These are phyloP conservation scores for Dovyalis caffra DNA, from an alignment of 345 rosid species.

Conservation along the genomic window DNA sequence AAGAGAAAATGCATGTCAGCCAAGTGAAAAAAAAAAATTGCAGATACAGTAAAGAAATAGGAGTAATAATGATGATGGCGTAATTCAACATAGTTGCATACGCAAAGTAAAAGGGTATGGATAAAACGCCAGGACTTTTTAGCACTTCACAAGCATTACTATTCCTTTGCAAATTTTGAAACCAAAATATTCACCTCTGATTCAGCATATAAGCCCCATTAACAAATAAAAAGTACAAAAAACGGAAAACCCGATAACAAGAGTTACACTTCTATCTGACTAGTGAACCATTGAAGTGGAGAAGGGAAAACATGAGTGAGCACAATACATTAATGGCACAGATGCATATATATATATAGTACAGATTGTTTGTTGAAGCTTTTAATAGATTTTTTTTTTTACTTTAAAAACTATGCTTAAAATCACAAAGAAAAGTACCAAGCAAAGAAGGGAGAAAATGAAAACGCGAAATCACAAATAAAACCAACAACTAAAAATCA, in stretches of 20 bases:
- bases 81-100: slow-evolving; percentile 21
- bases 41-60: slow-evolving; percentile 28
- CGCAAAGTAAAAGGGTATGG: slow-evolving; percentile 25
- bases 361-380: background rate
- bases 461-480: slow-evolving; percentile 25
- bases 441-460: slow-evolving; percentile 12
- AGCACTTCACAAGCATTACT: slow-evolving; percentile 39
- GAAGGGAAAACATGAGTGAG: background rate
- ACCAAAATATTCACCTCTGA: slow-evolving; percentile 22
- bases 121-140: slow-evolving; percentile 23
- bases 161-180: slow-evolving; percentile 33
- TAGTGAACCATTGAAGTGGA: slow-evolving; percentile 10
- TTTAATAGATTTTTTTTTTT: background rate
- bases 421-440: slow-evolving; percentile 11
- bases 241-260: background rate
- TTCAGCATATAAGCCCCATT: slow-evolving; percentile 26
- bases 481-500: slow-evolving; percentile 13
- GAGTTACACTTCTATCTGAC: slow-evolving; percentile 8
- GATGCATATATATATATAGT: background rate
- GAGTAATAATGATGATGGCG: slow-evolving; percentile 26
- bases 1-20: slow-evolving; percentile 43
- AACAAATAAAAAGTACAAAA: background rate
- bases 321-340: background rate
- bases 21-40: slow-evolving; percentile 18
- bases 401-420: background rate